phyloP scores from a whole-genome alignment of 192 early-diverging fungal genomes.

The Dimargaris cristalligena region DNA sequence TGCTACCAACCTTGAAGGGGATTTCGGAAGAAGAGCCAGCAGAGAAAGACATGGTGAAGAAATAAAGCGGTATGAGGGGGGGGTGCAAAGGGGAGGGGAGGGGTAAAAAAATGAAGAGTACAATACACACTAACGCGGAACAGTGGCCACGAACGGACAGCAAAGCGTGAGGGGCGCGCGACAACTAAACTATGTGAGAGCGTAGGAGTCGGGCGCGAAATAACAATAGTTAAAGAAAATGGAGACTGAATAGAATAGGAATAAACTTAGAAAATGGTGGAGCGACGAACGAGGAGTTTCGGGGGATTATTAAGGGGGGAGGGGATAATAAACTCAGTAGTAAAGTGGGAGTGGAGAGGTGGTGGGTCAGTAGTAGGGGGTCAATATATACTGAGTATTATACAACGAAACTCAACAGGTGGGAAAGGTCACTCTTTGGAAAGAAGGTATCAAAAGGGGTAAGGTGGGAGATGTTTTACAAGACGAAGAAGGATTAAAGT shows the following conservation, averaged over 20 bases:
- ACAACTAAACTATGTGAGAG: not conserved
- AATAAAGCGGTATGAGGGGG: not conserved
- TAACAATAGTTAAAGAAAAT: not conserved
- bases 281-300: not conserved
- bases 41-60: not conserved
- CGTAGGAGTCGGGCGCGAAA: not conserved
- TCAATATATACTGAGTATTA: not conserved
- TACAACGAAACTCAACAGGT: not conserved
- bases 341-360: not conserved
- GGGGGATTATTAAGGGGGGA: not conserved
- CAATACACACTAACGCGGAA: not conserved
- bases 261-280: not conserved
- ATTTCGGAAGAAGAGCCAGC: conserved; percentile 15
- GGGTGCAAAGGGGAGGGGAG: not conserved
- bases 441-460: no score
- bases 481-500: no score
- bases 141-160: not conserved
- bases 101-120: not conserved
- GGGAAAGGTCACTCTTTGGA: no score
- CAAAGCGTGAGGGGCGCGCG: not conserved
- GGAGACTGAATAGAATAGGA: not conserved
- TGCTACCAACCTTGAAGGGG: conserved; percentile 29
- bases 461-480: no score
- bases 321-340: not conserved
- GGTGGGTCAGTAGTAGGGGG: not conserved